phyloP scores from a whole-genome alignment of 176 grass and related monocot genomes.

The Carex scoparia region DNA sequence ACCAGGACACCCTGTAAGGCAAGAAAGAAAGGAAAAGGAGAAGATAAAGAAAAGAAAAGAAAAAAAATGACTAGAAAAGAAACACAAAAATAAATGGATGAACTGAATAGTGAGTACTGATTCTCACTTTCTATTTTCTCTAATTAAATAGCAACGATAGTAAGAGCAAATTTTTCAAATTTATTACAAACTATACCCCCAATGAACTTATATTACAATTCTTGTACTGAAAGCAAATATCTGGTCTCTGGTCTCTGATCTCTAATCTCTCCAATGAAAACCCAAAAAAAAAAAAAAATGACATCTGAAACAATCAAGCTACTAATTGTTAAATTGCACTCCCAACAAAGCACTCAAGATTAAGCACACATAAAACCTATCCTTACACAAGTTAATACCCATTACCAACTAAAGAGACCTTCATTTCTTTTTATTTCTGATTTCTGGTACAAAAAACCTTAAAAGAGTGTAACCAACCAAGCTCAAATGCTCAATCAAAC shows the following conservation, averaged over 20 bases:
- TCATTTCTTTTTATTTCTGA: conserved; percentile 8
- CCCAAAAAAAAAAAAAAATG: neutral
- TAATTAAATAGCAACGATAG: neutral
- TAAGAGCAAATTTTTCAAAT: conserved; percentile 2
- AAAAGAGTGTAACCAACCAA: neutral
- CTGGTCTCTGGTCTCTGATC: conserved; percentile 3
- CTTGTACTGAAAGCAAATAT: neutral
- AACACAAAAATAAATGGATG: neutral
- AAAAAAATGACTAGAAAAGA: neutral
- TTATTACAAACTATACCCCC: conserved; percentile 8
- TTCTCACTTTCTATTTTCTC: neutral
- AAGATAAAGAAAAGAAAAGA: neutral
- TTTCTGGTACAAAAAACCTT: neutral
- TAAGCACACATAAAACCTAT: conserved; percentile 20
- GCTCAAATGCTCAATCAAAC: neutral
- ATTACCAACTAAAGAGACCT: neutral
- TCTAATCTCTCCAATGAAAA: neutral
- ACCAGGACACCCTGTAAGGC: conserved; percentile 15
- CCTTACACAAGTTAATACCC: conserved; percentile 14
- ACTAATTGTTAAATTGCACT: conserved; percentile 36
- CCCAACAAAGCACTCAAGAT: conserved; percentile 35
- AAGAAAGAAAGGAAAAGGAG: neutral
- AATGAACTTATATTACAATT: conserved; percentile 21
- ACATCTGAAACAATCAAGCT: conserved; percentile 11
- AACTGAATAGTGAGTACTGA: conserved; percentile 14